Conservation (phyloP, 2,329 filamentous ascomycete genomes). For the Tolypocladium ovalisporum region DNA sequence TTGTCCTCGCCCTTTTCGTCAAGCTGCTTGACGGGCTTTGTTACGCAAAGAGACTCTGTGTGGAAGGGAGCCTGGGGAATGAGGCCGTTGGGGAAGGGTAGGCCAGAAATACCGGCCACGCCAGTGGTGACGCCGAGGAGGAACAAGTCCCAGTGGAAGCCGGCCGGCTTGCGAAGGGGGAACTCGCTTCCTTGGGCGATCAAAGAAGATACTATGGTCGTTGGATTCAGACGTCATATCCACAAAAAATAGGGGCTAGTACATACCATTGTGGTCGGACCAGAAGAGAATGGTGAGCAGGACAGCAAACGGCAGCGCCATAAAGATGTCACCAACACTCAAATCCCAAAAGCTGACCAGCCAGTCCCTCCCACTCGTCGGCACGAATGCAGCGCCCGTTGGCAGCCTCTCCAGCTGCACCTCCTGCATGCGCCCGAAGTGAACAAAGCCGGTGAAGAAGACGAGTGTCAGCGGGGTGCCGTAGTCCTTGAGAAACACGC, state of each 20-base stretch:
- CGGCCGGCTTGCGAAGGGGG: constrained; percentile 67
- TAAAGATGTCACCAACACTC: constrained; percentile 60
- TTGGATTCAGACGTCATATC: not conserved
- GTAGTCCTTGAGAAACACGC: constrained; percentile 82
- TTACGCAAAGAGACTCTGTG: constrained; percentile 68
- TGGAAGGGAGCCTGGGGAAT: constrained; percentile 80
- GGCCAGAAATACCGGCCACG: constrained; percentile 61
- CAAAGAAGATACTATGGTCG: constrained; percentile 56
- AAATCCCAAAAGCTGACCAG: constrained; percentile 76
- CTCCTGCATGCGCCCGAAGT: constrained; percentile 70
- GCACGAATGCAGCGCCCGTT: constrained; percentile 66
- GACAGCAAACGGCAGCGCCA: constrained; percentile 78
- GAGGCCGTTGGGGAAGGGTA: constrained; percentile 74
- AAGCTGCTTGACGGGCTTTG: constrained; percentile 36
- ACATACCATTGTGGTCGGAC: constrained; percentile 75
- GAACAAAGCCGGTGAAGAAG: constrained; percentile 85
- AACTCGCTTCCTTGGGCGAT: constrained; percentile 79
- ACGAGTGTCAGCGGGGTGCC: constrained; percentile 73
- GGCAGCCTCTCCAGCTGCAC: constrained; percentile 62
- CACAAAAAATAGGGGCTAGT: not conserved
- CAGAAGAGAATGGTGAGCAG: constrained; percentile 78
- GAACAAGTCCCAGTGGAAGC: constrained; percentile 80
- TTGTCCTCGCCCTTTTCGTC: constrained; percentile 45
- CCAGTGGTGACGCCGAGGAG: constrained; percentile 70
- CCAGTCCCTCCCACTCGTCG: constrained; percentile 64